These are phyloP conservation scores for Penicillium canariense DNA, from an alignment of 495 filamentous ascomycete genomes.

Conservation along the genomic window DNA sequence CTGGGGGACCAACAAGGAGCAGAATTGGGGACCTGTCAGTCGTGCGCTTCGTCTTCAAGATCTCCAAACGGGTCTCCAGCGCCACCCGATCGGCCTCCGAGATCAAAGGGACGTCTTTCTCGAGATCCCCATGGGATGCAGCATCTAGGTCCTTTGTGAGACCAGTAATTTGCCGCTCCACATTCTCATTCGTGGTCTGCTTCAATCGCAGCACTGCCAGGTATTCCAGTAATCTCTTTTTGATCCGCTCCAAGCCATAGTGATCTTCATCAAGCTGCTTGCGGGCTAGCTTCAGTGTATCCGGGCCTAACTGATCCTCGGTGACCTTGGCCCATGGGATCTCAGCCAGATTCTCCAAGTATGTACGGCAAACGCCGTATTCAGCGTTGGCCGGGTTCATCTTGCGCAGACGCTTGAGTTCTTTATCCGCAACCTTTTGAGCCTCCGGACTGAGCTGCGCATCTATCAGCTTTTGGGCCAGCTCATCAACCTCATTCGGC, in stretches of 20 bases:
- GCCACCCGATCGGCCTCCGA: conserved; percentile 45
- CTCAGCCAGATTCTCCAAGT: conserved; percentile 90
- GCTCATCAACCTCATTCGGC: conserved; percentile 82
- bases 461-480: conserved; percentile 81
- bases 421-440: conserved; percentile 81
- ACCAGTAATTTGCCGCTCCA: conserved; percentile 72
- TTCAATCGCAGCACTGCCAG: conserved; percentile 93
- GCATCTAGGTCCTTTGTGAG: conserved; percentile 58
- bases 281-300: conserved; percentile 73
- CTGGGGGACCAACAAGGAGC: conserved; percentile 89
- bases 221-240: conserved; percentile 94
- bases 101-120: conserved; percentile 33
- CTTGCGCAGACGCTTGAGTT: conserved; percentile 84
- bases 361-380: conserved; percentile 90
- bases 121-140: conserved; percentile 42
- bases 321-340: conserved; percentile 90
- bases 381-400: conserved; percentile 96
- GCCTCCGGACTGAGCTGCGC: conserved; percentile 75
- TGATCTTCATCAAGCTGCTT: conserved; percentile 96
- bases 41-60: conserved; percentile 70
- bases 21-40: conserved; percentile 96
- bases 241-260: conserved; percentile 95
- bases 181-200: conserved; percentile 76
- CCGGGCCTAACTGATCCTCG: conserved; percentile 80
- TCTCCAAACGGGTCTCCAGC: conserved; percentile 58